Evolutionary conservation across 768 basidiomycete genomes (phyloP).

Genomic region (Hebeloma cylindrosporum): DNA sequence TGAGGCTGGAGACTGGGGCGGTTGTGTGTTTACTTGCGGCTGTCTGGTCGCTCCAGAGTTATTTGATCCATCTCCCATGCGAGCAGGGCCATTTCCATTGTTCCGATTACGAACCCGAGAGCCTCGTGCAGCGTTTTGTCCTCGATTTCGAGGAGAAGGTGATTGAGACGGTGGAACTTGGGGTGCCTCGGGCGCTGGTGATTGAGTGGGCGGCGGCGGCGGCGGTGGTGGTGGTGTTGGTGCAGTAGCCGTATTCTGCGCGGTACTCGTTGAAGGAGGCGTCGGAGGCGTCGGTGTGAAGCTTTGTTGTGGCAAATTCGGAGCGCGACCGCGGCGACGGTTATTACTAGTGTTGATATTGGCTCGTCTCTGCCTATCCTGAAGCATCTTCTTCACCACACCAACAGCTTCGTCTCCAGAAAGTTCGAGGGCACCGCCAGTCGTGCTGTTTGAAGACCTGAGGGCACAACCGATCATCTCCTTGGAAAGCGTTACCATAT

Average conservation of each 20-base stretch:
- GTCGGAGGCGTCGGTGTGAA: conserved; percentile 2
- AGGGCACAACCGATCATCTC: too few species aligned
- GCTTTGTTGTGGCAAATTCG: conserved; percentile 3
- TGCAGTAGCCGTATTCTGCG: not conserved
- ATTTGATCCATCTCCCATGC: too few species aligned
- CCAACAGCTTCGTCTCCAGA: too few species aligned
- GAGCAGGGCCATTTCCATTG: too few species aligned
- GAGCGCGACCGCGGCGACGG: not conserved
- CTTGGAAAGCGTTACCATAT: conserved; percentile 55
- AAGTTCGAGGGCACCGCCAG: too few species aligned
- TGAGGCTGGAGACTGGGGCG: not conserved
- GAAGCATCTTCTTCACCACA: conserved; percentile 6
- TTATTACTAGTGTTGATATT: not conserved
- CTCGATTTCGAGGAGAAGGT: too few species aligned
- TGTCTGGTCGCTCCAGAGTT: not conserved
- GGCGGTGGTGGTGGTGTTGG: not conserved
- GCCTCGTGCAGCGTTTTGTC: too few species aligned
- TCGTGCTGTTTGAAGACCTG: too few species aligned
- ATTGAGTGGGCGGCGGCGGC: not conserved
- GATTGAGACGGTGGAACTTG: too few species aligned
- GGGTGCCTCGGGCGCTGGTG: not conserved
- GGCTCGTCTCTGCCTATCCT: conserved; percentile 9
- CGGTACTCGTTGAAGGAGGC: conserved; percentile 3
- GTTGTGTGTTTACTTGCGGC: not conserved
- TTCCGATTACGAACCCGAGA: too few species aligned